Percentiles rank a stretch among this genome's conserved stretches.
Conservation (phyloP, 176 grass and related monocot species). For the Musa schizocarpa region DNA sequence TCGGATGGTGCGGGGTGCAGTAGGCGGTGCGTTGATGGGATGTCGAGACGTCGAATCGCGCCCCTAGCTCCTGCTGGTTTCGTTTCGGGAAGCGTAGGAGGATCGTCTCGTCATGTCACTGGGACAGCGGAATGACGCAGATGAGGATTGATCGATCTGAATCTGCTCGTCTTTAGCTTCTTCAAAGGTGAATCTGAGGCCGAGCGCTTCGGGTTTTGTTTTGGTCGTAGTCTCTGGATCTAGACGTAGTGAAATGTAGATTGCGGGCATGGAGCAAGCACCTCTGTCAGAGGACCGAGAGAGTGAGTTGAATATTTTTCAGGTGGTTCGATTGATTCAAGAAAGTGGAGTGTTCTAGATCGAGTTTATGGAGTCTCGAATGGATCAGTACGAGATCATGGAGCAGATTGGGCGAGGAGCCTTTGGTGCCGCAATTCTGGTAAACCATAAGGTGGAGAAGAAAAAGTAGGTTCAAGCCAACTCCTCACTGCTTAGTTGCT, state of each 20-base stretch:
- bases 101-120: neutral
- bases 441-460: constrained; percentile 95
- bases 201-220: neutral
- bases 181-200: too few relatives aligned
- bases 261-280: neutral
- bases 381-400: constrained; percentile 96
- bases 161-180: too few relatives aligned
- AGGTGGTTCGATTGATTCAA: neutral
- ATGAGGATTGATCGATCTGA: neutral
- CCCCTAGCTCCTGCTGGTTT: neutral
- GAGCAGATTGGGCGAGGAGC: constrained; percentile 95
- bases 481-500: neutral
- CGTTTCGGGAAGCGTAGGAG: neutral
- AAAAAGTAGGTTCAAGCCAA: constrained; percentile 47
- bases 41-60: neutral
- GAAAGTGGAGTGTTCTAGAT: constrained; percentile 11
- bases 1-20: neutral
- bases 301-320: neutral
- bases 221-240: neutral
- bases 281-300: neutral
- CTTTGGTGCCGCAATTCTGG: constrained; percentile 95
- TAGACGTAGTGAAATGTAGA: neutral
- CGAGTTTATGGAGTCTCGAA: constrained; percentile 74
- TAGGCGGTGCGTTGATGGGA: neutral
- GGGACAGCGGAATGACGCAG: neutral